Conservation (phyloP, 495 filamentous ascomycete genomes). For the Penicillium paradoxum region DNA sequence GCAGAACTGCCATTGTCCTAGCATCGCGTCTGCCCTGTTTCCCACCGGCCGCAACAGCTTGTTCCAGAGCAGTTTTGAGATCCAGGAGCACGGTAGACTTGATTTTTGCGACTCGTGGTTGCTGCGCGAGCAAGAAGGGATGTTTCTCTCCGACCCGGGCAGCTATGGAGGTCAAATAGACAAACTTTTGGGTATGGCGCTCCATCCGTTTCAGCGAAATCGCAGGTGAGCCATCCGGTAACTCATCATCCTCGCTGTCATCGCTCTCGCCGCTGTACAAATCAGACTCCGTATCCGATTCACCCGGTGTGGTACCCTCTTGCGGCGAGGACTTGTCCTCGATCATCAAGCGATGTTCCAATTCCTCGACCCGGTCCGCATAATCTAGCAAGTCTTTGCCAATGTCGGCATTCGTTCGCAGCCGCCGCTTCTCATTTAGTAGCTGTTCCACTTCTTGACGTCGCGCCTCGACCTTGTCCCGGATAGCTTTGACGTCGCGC, state of each 20-base stretch:
- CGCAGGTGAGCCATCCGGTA: constrained; percentile 37
- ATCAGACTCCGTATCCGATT: constrained; percentile 37
- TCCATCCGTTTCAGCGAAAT: constrained; percentile 50
- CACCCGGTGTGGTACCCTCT: constrained; percentile 8
- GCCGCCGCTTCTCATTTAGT: constrained; percentile 49
- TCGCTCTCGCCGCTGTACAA: constrained; percentile 46
- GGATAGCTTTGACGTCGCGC: constrained; percentile 64
- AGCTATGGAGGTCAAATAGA: constrained; percentile 48
- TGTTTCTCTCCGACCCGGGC: constrained; percentile 53
- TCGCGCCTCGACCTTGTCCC: constrained; percentile 48
- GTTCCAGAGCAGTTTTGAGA: constrained; percentile 71
- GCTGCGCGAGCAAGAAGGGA: constrained; percentile 59
- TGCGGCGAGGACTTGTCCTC: constrained; percentile 18
- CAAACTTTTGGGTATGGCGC: constrained; percentile 53
- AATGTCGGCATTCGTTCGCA: constrained; percentile 48
- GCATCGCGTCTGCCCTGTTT: constrained; percentile 49
- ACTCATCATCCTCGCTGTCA: constrained; percentile 49
- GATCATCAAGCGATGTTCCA: constrained; percentile 69
- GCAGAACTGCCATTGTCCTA: constrained; percentile 63
- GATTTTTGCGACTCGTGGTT: constrained; percentile 52
- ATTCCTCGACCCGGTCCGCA: constrained; percentile 61
- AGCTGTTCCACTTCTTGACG: constrained; percentile 49
- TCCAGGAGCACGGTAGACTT: constrained; percentile 80
- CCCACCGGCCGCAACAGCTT: constrained; percentile 53
- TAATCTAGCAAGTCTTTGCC: constrained; percentile 67